These are phyloP conservation scores for Eutypella sp. DNA, from an alignment of 2,329 filamentous ascomycete species.

Conservation along the genomic window DNA sequence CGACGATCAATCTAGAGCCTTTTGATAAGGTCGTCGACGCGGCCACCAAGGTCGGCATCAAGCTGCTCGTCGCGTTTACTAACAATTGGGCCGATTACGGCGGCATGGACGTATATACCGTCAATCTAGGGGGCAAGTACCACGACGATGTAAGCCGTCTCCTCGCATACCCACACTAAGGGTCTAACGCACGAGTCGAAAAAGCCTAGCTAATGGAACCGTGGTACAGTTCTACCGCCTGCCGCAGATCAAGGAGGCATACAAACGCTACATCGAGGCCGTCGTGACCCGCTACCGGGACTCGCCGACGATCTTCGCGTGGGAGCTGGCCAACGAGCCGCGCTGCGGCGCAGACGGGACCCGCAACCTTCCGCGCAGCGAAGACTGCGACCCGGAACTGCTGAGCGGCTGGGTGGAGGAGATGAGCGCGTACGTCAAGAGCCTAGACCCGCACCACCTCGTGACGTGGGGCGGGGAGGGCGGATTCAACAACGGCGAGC, in stretches of 20 bases:
- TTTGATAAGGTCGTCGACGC: slow-evolving; percentile 49
- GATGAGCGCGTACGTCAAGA: slow-evolving; percentile 51
- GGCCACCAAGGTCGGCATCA: slow-evolving; percentile 43
- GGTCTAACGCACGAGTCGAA: neutral
- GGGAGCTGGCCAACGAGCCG: slow-evolving; percentile 63
- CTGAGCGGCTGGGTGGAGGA: slow-evolving; percentile 46
- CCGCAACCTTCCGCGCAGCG: slow-evolving; percentile 40
- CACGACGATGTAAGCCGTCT: slow-evolving; percentile 40
- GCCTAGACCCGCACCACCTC: slow-evolving; percentile 45
- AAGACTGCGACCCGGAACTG: slow-evolving; percentile 34
- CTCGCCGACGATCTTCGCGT: slow-evolving; percentile 58
- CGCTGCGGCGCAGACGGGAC: slow-evolving; percentile 41
- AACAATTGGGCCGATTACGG: slow-evolving; percentile 58
- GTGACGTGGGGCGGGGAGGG: slow-evolving; percentile 56
- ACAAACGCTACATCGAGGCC: slow-evolving; percentile 53
- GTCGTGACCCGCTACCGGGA: slow-evolving; percentile 56
- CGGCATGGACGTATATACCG: slow-evolving; percentile 55
- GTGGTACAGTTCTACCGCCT: slow-evolving; percentile 41
- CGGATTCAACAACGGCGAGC: slow-evolving; percentile 42
- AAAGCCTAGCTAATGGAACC: neutral
- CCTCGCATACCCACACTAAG: neutral
- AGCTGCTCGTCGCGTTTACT: slow-evolving; percentile 49
- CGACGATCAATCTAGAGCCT: slow-evolving; percentile 36
- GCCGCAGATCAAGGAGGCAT: slow-evolving; percentile 46
- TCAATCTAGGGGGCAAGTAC: slow-evolving; percentile 47